Evolutionary conservation across 202 grass and related monocot genomes (phyloP), one percentile per base, ranked within the genome.

Genomic region (Tripidium arundinaceum): DNA sequence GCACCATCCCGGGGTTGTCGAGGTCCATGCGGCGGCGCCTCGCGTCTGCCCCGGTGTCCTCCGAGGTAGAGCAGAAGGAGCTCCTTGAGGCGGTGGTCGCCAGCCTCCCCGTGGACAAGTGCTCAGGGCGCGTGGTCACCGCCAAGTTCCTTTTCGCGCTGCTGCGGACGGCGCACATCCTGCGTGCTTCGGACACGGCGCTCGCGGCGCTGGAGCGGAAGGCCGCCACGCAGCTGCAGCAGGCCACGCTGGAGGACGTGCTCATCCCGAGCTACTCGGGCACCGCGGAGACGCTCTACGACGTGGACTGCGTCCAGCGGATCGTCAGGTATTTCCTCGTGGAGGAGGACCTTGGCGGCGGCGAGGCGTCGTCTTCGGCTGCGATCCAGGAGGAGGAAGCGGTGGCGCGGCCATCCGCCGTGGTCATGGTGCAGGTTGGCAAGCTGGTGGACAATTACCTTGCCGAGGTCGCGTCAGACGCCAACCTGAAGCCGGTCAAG

Each of bases 391-490:
- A 75, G 38, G 88, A 68, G 69, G 68, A 18, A 1, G 41, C 68
- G 5, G 58, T 61, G 66, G 57, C 80, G 38, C 83, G 81, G 3
- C 77, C 79, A 31, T 76, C 79, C 4, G 86, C 73, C 13, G 79
- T 84, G 40, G 67, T 71, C 26, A 76, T 90, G 77, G 77, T 81
- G 50, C 83, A 89, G 41, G 79, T 91, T 6, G 95, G 88, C 77
- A 98, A 95, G 92, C 88, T 95, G 61, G 75, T 98, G 29, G 95
- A 98, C 62, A 90, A 63, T 13, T 98, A 95, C 76, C 88, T 98
- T 6, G 95, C 92, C 25, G 95, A 98, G 92, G 68, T 98, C 29
- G 90, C 92, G 29, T 90, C 90, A 0, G 95, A 98, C 68, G 86
- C 46, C 8, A 98, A 98, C 80, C 86, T 98, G 64, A 95, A 93